A percentile compares a stretch with the other conserved stretches of the same genome.
Conservation (phyloP, 441 rosid species). For the Corymbia calophylla region DNA sequence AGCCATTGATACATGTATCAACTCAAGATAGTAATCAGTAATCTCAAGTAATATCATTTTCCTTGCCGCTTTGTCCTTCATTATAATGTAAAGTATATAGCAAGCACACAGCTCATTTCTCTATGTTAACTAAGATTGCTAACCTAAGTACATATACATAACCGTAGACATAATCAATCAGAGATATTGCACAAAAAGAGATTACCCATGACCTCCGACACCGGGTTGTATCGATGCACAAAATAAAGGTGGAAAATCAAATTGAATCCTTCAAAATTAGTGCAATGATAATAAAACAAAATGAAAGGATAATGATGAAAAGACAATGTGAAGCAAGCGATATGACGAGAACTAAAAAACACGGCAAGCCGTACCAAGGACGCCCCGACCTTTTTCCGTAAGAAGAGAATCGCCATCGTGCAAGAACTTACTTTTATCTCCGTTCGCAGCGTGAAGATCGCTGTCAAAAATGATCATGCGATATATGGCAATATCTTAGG, state of each 20-base stretch:
- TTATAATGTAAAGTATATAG: not conserved
- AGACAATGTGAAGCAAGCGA: not conserved
- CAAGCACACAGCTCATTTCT: not conserved
- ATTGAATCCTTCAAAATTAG: not conserved
- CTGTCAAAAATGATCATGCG: not conserved
- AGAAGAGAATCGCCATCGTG: slow-evolving; percentile 17
- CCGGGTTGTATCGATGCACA: not conserved
- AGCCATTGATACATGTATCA: not conserved
- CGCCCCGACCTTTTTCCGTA: not conserved
- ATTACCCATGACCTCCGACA: not conserved
- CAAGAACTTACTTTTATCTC: not conserved
- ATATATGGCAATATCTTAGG: slow-evolving; percentile 6
- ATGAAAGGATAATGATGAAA: not conserved
- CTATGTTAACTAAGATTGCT: not conserved
- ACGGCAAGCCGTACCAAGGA: not conserved
- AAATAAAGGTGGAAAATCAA: not conserved
- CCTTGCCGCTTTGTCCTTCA: not conserved
- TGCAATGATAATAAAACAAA: not conserved
- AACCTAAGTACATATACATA: not conserved
- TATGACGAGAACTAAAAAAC: not conserved
- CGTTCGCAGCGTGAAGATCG: not conserved
- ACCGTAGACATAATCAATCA: not conserved
- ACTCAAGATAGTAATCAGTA: not conserved
- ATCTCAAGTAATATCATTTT: not conserved
- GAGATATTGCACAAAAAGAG: not conserved